A percentile compares a stretch with the other conserved stretches of the same genome.
These are phyloP conservation scores for Pecoramyces ruminantium DNA, from an alignment of 192 early-diverging fungal genomes.

Conservation along the genomic window DNA sequence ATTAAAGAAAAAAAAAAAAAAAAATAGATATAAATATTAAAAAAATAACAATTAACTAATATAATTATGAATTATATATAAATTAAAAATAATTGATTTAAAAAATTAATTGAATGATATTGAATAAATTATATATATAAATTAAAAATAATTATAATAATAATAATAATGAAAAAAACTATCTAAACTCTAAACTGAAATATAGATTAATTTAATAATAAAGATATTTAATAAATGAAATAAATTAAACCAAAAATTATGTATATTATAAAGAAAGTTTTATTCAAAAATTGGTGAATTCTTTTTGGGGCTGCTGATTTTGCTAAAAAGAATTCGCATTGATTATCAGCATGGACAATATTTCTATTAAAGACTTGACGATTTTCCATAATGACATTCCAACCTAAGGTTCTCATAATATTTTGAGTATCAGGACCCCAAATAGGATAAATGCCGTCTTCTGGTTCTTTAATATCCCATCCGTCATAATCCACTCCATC, in stretches of 20 bases:
- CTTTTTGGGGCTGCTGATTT: background rate
- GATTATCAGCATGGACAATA: background rate
- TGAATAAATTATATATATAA: too few relatives aligned
- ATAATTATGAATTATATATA: too few relatives aligned
- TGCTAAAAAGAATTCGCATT: background rate
- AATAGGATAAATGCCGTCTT: background rate
- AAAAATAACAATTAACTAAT: too few relatives aligned
- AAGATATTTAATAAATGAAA: too few relatives aligned
- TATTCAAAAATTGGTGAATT: background rate
- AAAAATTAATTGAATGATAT: too few relatives aligned
- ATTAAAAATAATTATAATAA: too few relatives aligned
- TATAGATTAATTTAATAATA: too few relatives aligned
- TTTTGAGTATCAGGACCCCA: background rate
- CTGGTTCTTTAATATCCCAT: background rate
- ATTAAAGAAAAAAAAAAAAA: too few relatives aligned
- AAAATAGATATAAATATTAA: too few relatives aligned
- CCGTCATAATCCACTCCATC: background rate
- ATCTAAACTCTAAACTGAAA: too few relatives aligned
- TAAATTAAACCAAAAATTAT: background rate
- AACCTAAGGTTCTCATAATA: background rate
- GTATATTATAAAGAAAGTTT: background rate
- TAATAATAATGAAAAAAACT: too few relatives aligned
- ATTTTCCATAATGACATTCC: background rate
- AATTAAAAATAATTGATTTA: too few relatives aligned
- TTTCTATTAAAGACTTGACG: background rate